Conservation (phyloP, 257 asterid species). For the Plectranthus barbatus region DNA sequence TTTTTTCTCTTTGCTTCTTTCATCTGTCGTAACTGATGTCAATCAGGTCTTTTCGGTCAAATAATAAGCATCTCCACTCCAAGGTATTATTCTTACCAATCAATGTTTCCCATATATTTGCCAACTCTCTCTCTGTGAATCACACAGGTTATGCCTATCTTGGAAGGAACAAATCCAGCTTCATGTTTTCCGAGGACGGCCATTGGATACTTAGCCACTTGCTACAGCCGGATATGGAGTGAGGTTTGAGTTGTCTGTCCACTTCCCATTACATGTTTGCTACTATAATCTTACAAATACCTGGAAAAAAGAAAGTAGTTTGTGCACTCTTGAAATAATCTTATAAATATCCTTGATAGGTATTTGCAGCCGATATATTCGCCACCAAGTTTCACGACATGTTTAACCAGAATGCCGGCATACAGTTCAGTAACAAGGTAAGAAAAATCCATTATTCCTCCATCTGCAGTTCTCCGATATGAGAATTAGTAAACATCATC, state of each 20-base stretch:
- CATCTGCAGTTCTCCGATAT: too few species aligned
- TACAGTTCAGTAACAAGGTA: slow-evolving; percentile 84
- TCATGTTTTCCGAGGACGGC: slow-evolving; percentile 79
- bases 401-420: slow-evolving; percentile 66
- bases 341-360: slow-evolving; percentile 34
- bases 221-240: slow-evolving; percentile 93
- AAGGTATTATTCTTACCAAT: slow-evolving; percentile 33
- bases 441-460: too few species aligned
- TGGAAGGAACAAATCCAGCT: slow-evolving; percentile 89
- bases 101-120: background rate
- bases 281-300: too few species aligned
- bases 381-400: slow-evolving; percentile 53
- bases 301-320: too few species aligned
- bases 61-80: slow-evolving; percentile 80
- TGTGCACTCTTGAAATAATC: background rate
- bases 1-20: too few species aligned
- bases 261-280: background rate
- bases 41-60: slow-evolving; percentile 91
- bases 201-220: slow-evolving; percentile 85
- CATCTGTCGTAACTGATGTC: background rate
- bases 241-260: slow-evolving; percentile 54
- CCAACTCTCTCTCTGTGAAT: background rate
- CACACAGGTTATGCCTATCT: slow-evolving; percentile 77
- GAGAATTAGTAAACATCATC: too few species aligned
- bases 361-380: slow-evolving; percentile 83